These are phyloP conservation scores for Fusarium sororula DNA, from an alignment of 2,329 filamentous ascomycete genomes.

Conservation along the genomic window DNA sequence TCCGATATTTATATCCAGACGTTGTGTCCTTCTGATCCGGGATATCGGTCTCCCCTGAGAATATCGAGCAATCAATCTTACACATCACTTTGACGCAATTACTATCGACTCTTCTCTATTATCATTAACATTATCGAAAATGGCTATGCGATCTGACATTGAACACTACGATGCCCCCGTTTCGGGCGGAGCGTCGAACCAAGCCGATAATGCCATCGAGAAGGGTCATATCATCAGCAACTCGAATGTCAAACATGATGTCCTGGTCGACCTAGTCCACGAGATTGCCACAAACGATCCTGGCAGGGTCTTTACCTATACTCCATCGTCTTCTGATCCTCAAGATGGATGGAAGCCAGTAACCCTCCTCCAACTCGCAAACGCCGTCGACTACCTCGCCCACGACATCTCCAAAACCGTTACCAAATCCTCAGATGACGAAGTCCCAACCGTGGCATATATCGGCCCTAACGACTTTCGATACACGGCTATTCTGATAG, in stretches of 20 bases:
- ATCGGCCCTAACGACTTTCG: not conserved
- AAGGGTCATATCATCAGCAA: not conserved
- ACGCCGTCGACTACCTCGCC: not conserved
- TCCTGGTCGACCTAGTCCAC: not conserved
- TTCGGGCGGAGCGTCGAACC: rapidly evolving
- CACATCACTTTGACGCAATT: rapidly evolving
- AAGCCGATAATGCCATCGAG: not conserved
- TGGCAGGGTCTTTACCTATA: rapidly evolving
- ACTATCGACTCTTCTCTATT: not conserved
- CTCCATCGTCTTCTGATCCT: not conserved
- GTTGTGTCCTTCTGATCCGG: not conserved
- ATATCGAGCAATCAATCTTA: too few relatives aligned
- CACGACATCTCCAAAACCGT: not conserved
- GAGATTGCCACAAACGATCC: not conserved
- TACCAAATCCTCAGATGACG: not conserved
- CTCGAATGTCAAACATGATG: not conserved
- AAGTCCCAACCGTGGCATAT: not conserved
- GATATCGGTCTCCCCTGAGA: not conserved
- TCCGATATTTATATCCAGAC: not conserved
- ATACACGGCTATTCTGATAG: not conserved
- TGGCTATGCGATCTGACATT: not conserved
- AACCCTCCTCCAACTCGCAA: not conserved
- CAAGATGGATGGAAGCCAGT: not conserved
- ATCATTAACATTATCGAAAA: rapidly evolving
- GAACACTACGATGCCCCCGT: not conserved